Percentiles rank a stretch among this genome's conserved stretches.
These are phyloP conservation scores for Hibiscus tridactylites DNA, from an alignment of 345 rosid species.

Conservation along the genomic window DNA sequence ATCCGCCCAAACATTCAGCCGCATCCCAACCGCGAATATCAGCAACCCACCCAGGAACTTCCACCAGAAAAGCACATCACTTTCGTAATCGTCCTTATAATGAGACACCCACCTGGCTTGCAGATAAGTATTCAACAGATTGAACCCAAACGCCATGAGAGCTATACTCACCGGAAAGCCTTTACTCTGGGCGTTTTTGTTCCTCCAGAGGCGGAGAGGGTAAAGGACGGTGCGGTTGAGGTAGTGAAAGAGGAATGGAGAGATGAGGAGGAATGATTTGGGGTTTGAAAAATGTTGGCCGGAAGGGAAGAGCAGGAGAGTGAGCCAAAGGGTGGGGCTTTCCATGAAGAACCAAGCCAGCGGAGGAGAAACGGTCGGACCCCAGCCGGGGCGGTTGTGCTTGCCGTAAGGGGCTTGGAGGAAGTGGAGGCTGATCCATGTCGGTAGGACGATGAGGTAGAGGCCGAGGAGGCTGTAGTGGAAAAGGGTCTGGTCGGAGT, in stretches of 20 bases:
- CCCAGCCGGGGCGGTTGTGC: slow-evolving; percentile 89
- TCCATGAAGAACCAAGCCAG: slow-evolving; percentile 96
- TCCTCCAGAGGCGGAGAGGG: slow-evolving; percentile 54
- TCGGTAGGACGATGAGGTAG: slow-evolving; percentile 57
- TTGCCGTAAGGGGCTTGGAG: slow-evolving; percentile 91
- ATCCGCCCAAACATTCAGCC: slow-evolving; percentile 64
- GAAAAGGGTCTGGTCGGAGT: slow-evolving; percentile 44
- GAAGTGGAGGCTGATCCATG: slow-evolving; percentile 54
- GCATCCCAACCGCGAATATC: slow-evolving; percentile 57
- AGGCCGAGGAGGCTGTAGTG: slow-evolving; percentile 38
- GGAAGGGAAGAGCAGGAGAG: slow-evolving; percentile 58
- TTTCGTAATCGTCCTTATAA: slow-evolving; percentile 45
- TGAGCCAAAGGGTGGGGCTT: slow-evolving; percentile 72
- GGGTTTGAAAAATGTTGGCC: slow-evolving; percentile 54
- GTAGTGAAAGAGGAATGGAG: slow-evolving; percentile 75
- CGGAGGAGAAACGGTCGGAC: slow-evolving; percentile 63
- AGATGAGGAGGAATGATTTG: slow-evolving; percentile 46
- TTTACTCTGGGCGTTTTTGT: not conserved
- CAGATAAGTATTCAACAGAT: slow-evolving; percentile 58
- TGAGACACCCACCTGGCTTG: slow-evolving; percentile 86
- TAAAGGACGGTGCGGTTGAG: slow-evolving; percentile 67
- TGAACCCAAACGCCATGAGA: slow-evolving; percentile 52
- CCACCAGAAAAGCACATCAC: slow-evolving; percentile 46
- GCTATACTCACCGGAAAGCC: slow-evolving; percentile 55
- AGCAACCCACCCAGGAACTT: slow-evolving; percentile 38